Evolutionary conservation across 768 basidiomycete genomes (phyloP).

Genomic region (Agrocybe pediades): DNA sequence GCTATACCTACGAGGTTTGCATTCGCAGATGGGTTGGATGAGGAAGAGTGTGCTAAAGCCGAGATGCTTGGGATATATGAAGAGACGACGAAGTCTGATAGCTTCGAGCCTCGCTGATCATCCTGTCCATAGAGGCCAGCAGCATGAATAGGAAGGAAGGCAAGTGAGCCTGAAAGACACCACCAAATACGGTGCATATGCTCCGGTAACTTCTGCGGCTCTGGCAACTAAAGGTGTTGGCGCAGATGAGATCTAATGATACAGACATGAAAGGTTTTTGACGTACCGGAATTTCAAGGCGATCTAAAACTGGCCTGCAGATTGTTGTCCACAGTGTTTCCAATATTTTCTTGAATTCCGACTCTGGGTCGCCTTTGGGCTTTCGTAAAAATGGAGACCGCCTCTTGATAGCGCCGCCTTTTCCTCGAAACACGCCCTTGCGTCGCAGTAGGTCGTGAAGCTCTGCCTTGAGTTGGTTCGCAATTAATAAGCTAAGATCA

Average conservation of each 20-base stretch:
- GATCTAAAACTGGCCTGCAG: conserved; percentile 14
- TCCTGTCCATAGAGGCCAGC: conserved; percentile 24
- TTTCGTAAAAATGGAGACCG: neutral
- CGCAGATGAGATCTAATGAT: too few relatives aligned
- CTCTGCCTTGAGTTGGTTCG: neutral
- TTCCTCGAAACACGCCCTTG: neutral
- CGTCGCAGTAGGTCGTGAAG: neutral
- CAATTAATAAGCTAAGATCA: conserved; percentile 11
- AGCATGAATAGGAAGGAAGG: conserved; percentile 34
- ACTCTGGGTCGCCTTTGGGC: neutral
- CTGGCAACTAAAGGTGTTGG: neutral
- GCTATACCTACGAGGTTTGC: neutral
- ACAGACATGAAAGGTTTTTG: neutral
- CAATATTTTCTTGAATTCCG: conserved; percentile 5
- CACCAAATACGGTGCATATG: conserved; percentile 24
- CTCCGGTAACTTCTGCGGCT: neutral
- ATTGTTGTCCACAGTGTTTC: conserved; percentile 10
- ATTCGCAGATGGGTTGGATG: neutral
- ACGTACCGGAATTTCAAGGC: conserved; percentile 1
- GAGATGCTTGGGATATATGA: conserved; percentile 18
- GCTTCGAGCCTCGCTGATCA: neutral
- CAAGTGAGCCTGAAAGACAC: conserved; percentile 30
- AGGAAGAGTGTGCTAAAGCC: neutral
- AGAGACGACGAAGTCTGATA: conserved; percentile 18
- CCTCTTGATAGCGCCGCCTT: neutral